A percentile compares a stretch with the other conserved stretches of the same genome.
These are phyloP conservation scores for Oryza officinalis DNA, from an alignment of 176 grass and related monocot species.

Conservation along the genomic window DNA sequence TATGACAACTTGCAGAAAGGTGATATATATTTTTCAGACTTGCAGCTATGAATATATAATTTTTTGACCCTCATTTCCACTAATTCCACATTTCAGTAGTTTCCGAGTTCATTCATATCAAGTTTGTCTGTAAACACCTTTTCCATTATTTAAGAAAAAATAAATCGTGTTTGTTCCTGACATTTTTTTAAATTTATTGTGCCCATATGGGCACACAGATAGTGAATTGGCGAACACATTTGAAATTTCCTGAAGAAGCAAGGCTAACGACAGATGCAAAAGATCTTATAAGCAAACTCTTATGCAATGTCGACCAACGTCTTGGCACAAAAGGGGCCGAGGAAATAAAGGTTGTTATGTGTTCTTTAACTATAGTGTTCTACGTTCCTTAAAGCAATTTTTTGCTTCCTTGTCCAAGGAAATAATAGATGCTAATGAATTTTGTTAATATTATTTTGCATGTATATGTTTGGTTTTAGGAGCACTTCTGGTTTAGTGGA, in stretches of 20 bases:
- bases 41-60: neutral
- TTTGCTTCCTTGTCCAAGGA: neutral
- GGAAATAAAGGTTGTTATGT: slow-evolving; percentile 82
- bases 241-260: slow-evolving; percentile 98
- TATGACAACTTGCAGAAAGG: slow-evolving; percentile 99
- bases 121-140: neutral
- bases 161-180: neutral
- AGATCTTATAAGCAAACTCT: slow-evolving; percentile 89
- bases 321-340: slow-evolving; percentile 83
- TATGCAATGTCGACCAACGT: slow-evolving; percentile 93
- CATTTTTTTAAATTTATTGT: neutral
- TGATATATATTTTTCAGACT: slow-evolving; percentile 31
- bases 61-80: neutral
- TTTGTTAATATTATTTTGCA: slow-evolving; percentile 34
- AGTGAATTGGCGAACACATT: slow-evolving; percentile 97
- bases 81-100: slow-evolving; percentile 14
- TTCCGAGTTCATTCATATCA: neutral
- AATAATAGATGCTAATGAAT: slow-evolving; percentile 10
- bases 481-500: slow-evolving; percentile 75
- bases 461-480: slow-evolving; percentile 52
- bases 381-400: neutral
- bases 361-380: slow-evolving; percentile 8
- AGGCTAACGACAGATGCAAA: slow-evolving; percentile 64
- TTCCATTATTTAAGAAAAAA: too few relatives aligned
- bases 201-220: slow-evolving; percentile 56